These are phyloP conservation scores for Phytophthora ramorum DNA, from an alignment of 352 stramenopile species.

Conservation along the genomic window DNA sequence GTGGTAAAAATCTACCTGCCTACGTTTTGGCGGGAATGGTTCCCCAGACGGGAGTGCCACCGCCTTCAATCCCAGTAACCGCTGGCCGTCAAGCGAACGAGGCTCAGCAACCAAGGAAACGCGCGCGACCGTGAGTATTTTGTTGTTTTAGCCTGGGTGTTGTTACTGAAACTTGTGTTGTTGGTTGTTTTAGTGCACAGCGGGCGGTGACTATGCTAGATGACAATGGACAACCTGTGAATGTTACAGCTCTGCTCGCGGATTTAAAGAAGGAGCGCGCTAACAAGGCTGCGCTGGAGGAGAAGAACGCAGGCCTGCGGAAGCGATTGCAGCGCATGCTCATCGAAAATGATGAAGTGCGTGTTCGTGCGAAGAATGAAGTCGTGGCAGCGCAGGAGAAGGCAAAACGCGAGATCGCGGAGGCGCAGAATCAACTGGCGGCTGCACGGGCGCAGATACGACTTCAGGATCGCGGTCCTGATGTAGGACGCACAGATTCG, in stretches of 20 bases:
- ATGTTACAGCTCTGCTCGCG: constrained; percentile 56
- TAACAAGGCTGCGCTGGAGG: constrained; percentile 58
- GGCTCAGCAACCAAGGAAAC: constrained; percentile 46
- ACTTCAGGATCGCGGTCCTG: constrained; percentile 63
- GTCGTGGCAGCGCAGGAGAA: constrained; percentile 61
- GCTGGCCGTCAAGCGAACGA: not conserved
- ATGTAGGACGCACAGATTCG: constrained; percentile 54
- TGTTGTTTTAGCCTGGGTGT: not conserved
- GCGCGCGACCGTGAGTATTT: constrained; percentile 48
- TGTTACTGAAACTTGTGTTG: not conserved
- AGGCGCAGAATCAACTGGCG: constrained; percentile 54
- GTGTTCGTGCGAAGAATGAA: constrained; percentile 59
- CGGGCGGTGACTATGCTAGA: constrained; percentile 29
- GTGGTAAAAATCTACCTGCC: not conserved
- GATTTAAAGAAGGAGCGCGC: constrained; percentile 67
- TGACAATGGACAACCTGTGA: constrained; percentile 38
- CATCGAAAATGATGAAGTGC: constrained; percentile 78
- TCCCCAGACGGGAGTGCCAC: constrained; percentile 8
- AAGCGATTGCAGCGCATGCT: constrained; percentile 82
- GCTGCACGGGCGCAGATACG: constrained; percentile 58
- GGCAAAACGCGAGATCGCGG: constrained; percentile 46
- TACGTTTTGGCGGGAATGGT: not conserved
- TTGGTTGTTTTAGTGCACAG: constrained; percentile 19
- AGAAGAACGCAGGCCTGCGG: constrained; percentile 71
- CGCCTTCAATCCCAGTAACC: constrained; percentile 12